Percentiles rank a stretch among this genome's conserved stretches.
phyloP scores from a whole-genome alignment of 2,329 filamentous ascomycete species.

The Pseudopyricularia cyperi region DNA sequence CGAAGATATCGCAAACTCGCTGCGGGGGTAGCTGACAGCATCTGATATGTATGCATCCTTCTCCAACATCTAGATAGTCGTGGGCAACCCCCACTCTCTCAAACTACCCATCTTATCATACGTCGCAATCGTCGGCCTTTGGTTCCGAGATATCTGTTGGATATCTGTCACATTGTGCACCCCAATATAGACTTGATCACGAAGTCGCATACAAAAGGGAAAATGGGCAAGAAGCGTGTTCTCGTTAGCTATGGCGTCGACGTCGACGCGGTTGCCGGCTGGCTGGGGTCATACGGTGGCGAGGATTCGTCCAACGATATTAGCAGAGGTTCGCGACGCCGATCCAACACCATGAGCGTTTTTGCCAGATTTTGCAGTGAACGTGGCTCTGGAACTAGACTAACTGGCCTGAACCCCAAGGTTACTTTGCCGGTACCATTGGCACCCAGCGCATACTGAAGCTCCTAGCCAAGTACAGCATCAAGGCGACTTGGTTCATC shows the following conservation, averaged over 20 bases:
- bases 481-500: slow-evolving; percentile 48
- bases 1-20: too few relatives aligned
- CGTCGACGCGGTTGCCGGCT: slow-evolving; percentile 64
- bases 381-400: too few relatives aligned
- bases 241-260: slow-evolving; percentile 58
- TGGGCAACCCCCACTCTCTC: too few relatives aligned
- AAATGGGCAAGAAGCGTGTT: not conserved
- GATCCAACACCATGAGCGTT: too few relatives aligned
- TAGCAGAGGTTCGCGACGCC: slow-evolving; percentile 40
- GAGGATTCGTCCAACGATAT: slow-evolving; percentile 63
- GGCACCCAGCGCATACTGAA: slow-evolving; percentile 55
- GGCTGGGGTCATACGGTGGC: slow-evolving; percentile 63
- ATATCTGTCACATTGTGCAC: too few relatives aligned
- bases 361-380: too few relatives aligned
- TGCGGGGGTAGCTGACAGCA: too few relatives aligned
- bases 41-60: too few relatives aligned
- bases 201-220: not conserved
- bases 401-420: slow-evolving; percentile 12
- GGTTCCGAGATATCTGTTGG: too few relatives aligned
- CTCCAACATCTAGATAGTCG: too few relatives aligned
- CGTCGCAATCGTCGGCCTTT: too few relatives aligned
- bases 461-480: slow-evolving; percentile 58
- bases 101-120: too few relatives aligned
- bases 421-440: slow-evolving; percentile 57
- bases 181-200: not conserved